Evolutionary conservation across 2,329 filamentous ascomycete species (phyloP).

Genomic region (Pyrenochaeta sp.): DNA sequence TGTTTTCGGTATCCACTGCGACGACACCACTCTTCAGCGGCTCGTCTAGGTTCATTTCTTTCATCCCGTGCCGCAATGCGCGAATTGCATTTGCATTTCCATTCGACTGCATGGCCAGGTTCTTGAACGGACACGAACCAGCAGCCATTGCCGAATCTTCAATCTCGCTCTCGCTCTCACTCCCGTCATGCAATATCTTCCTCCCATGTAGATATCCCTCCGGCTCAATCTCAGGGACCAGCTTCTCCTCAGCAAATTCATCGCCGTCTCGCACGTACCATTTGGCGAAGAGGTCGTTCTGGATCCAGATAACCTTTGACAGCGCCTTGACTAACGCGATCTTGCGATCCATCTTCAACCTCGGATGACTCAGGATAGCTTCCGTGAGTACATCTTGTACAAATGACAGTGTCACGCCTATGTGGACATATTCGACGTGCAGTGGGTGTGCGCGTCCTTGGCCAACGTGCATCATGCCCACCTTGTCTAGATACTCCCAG

Average conservation of each 20-base stretch:
- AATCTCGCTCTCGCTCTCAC: slow-evolving; percentile 40
- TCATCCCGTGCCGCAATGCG: slow-evolving; percentile 13
- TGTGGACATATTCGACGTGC: slow-evolving; percentile 82
- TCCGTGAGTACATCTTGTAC: slow-evolving; percentile 82
- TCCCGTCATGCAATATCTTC: slow-evolving; percentile 40
- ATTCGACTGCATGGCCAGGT: slow-evolving; percentile 27
- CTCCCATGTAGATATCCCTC: slow-evolving; percentile 50
- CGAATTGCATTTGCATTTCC: slow-evolving; percentile 7
- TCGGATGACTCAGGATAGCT: slow-evolving; percentile 76
- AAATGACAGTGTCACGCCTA: slow-evolving; percentile 75
- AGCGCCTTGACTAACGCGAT: slow-evolving; percentile 78
- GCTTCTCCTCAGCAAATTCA: slow-evolving; percentile 61
- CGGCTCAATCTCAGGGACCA: slow-evolving; percentile 48
- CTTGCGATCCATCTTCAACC: slow-evolving; percentile 72
- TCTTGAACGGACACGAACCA: slow-evolving; percentile 43
- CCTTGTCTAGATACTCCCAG: slow-evolving; percentile 86
- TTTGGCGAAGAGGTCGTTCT: slow-evolving; percentile 86
- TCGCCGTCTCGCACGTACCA: slow-evolving; percentile 78
- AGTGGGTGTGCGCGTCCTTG: slow-evolving; percentile 75
- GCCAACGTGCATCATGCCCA: slow-evolving; percentile 86
- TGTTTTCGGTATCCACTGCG: slow-evolving; percentile 17
- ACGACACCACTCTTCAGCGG: slow-evolving; percentile 10
- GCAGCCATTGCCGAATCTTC: slow-evolving; percentile 32
- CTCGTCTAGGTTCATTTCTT: slow-evolving; percentile 18
- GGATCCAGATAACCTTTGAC: slow-evolving; percentile 85